Evolutionary conservation across 345 rosid species (phyloP).

Genomic region (Aquilaria sinensis): DNA sequence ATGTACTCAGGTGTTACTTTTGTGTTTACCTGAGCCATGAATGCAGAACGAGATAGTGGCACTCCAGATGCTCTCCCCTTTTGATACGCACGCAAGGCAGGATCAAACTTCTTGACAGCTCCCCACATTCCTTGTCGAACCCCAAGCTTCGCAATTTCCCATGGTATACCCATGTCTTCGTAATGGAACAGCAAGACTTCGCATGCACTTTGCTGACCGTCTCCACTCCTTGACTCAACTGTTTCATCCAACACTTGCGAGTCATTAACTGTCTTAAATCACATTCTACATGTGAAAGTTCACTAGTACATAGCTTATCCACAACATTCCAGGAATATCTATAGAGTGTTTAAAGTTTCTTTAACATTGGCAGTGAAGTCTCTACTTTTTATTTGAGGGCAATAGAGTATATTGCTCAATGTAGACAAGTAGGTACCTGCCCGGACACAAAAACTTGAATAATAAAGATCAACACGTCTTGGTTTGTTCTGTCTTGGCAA

Average conservation of each 20-base stretch:
- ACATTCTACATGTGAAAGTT: not conserved
- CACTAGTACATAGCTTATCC: not conserved
- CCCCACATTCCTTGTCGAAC: constrained; percentile 99
- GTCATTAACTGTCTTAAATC: not conserved
- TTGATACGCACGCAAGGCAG: constrained; percentile 71
- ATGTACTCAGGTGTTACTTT: constrained; percentile 67
- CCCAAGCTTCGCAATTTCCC: constrained; percentile 96
- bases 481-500: constrained; percentile 75
- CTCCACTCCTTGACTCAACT: constrained; percentile 89
- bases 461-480: constrained; percentile 80
- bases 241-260: constrained; percentile 21
- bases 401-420: not conserved
- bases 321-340: not conserved
- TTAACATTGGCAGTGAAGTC: not conserved
- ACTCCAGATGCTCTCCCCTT: constrained; percentile 52
- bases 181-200: constrained; percentile 95
- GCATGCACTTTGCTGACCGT: constrained; percentile 75
- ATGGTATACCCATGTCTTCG: constrained; percentile 97
- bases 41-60: constrained; percentile 50
- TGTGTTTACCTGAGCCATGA: constrained; percentile 85
- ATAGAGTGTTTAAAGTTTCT: not conserved
- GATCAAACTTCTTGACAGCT: constrained; percentile 92
- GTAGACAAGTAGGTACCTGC: constrained; percentile 48
- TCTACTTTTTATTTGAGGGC: not conserved
- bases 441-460: constrained; percentile 94